Evolutionary conservation across 805 yeast species (phyloP), one percentile per base, ranked within the genome.

Genomic region (Clavispora fructus): DNA sequence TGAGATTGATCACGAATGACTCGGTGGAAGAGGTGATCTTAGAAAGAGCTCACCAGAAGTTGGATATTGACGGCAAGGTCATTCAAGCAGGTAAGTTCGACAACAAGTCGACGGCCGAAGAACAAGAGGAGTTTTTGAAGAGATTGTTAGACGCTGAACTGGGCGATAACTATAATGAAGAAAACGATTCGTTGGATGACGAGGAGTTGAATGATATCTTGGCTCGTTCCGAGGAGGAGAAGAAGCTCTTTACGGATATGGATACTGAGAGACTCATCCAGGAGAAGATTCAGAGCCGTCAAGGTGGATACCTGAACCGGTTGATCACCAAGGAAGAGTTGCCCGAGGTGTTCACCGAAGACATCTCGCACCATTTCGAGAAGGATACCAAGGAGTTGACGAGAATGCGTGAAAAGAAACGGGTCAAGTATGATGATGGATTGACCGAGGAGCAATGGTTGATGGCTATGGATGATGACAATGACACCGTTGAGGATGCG

Each of bases 1-100:
- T 86, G 61, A 76, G 95, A 67, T 76, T 87, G 61, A 86, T 87
- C 52, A 84, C 92, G 2, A 80, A 83, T 44, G 92, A 86, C 59
- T 84, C 95, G 2, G 89, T 87, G 30, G 95, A 87, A 67, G 95
- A 87, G 60, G 85, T 83, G 26, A 86, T 87, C 50, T 72, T 87
- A 56, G 92, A 86, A 58, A 77, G 90, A 62, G 95, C 95, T 0
- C 86, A 81, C 64, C 88, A 85, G 57, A 87, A 87, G 62, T 72
- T 87, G 58, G 94, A 87, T 59, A 87, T 87, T 53, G 95, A 87
- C 63, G 95, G 94, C 46, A 87, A 87, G 63, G 95, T 87, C 56
- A 87, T 87, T 64, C 95, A 87, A 62, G 95, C 95, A 8, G 95
- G 95, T 79, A 86, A 86, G 61, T 87, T 87, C 60, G 92, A 87